Evolutionary conservation across 73 alveolate species (phyloP).

Genomic region (Chromera velia): DNA sequence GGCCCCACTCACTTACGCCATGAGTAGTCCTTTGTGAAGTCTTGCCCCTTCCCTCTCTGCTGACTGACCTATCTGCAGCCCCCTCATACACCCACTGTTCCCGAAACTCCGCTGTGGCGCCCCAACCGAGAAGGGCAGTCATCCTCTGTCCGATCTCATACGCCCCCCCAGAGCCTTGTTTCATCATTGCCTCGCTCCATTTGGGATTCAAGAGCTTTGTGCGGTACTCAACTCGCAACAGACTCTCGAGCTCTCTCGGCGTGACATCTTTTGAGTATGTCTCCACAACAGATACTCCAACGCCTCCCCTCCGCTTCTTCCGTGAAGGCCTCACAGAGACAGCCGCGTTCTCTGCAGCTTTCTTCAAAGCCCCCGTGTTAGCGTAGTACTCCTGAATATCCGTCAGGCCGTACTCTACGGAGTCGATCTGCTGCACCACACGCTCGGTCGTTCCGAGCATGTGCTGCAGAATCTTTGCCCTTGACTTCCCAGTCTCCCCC

Average conservation of each 20-base stretch:
- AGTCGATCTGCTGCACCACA: slow-evolving; percentile 30
- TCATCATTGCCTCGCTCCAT: slow-evolving; percentile 34
- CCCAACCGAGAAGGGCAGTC: slow-evolving; percentile 50
- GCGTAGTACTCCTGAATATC: slow-evolving; percentile 48
- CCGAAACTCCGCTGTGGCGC: slow-evolving; percentile 25
- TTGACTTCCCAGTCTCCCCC: neutral
- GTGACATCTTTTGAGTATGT: neutral
- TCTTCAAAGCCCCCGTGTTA: slow-evolving; percentile 21
- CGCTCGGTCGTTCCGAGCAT: neutral
- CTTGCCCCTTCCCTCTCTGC: no score
- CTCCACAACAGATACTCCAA: neutral
- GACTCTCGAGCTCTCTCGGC: slow-evolving; percentile 19
- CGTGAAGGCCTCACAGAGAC: no score
- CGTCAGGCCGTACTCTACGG: slow-evolving; percentile 43
- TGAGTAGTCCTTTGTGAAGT: no score
- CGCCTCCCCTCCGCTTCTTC: neutral
- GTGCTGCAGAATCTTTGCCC: neutral
- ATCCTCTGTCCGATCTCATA: slow-evolving; percentile 30
- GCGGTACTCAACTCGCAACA: slow-evolving; percentile 39
- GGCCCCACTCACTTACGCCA: no score
- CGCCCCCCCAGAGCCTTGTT: slow-evolving; percentile 1
- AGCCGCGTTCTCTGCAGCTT: neutral
- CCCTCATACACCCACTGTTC: neutral
- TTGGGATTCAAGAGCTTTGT: slow-evolving; percentile 45
- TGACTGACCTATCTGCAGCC: neutral